Conservation (phyloP, 2,329 filamentous ascomycete genomes). For the Aspergillus arachidicola region DNA sequence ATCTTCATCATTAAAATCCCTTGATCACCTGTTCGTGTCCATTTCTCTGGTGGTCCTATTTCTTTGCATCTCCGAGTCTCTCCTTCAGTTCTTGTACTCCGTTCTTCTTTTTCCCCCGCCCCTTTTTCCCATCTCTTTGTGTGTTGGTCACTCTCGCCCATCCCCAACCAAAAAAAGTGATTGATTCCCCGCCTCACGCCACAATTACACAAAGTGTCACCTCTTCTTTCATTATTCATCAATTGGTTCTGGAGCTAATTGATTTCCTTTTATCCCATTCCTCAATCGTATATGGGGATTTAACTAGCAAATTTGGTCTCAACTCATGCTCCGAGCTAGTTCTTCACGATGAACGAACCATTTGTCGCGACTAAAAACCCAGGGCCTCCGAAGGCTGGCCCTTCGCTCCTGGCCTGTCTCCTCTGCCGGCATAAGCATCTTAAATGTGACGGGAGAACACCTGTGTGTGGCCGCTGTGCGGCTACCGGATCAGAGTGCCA, state of each 20-base stretch:
- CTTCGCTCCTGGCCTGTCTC: constrained; percentile 50
- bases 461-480: constrained; percentile 67
- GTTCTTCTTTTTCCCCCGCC: no score
- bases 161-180: not conserved
- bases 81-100: not conserved
- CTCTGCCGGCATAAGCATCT: constrained; percentile 64
- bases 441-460: constrained; percentile 72
- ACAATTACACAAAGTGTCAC: constrained; percentile 5
- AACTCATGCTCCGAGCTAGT: not conserved
- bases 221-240: constrained; percentile 3
- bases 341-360: constrained; percentile 31
- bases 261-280: not conserved
- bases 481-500: constrained; percentile 63
- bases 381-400: constrained; percentile 31
- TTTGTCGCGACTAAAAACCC: constrained; percentile 20
- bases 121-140: constrained; percentile 2
- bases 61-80: not conserved
- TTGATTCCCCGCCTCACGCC: constrained; percentile 1
- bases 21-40: not conserved
- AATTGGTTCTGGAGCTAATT: constrained; percentile 1
- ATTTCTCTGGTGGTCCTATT: not conserved
- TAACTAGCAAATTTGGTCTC: not conserved
- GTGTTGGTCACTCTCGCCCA: not conserved
- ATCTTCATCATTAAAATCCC: not conserved
- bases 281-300: not conserved